A percentile compares a stretch with the other conserved stretches of the same genome.
Evolutionary conservation across 805 yeast species (phyloP).

Genomic region (Nakazawaea laoshanensis): DNA sequence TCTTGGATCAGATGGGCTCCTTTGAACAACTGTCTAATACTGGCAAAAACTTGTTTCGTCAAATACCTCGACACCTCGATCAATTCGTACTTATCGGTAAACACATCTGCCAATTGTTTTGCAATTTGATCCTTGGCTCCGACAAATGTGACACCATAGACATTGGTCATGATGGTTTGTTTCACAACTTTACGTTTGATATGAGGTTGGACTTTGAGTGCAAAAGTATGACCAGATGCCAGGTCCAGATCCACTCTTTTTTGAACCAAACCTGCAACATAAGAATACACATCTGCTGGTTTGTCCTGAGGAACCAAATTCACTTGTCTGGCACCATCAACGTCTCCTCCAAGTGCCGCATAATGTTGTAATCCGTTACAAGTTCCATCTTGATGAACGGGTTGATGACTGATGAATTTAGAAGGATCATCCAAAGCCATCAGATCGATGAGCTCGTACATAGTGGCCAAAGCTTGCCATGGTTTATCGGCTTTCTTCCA

Average conservation of each 20-base stretch:
- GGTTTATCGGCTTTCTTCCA: constrained; percentile 76
- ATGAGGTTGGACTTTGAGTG: constrained; percentile 46
- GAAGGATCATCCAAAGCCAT: constrained; percentile 54
- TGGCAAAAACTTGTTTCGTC: constrained; percentile 69
- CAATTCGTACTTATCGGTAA: constrained; percentile 28
- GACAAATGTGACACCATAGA: constrained; percentile 89
- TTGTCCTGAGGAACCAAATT: constrained; percentile 61
- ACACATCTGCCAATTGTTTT: constrained; percentile 59
- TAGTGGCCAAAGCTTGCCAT: constrained; percentile 72
- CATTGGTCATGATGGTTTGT: constrained; percentile 97
- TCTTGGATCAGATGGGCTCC: constrained; percentile 96
- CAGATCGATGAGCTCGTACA: constrained; percentile 60
- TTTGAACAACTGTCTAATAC: constrained; percentile 76
- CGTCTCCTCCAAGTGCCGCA: constrained; percentile 82
- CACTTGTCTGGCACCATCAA: constrained; percentile 76
- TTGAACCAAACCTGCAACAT: constrained; percentile 59
- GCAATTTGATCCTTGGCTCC: constrained; percentile 90
- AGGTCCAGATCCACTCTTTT: constrained; percentile 46
- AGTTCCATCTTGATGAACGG: constrained; percentile 83
- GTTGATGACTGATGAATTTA: constrained; percentile 58
- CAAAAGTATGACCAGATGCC: constrained; percentile 43
- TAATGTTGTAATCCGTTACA: constrained; percentile 84
- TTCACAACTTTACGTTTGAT: constrained; percentile 85
- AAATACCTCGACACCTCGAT: constrained; percentile 53
- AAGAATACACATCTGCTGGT: constrained; percentile 72